Base-by-base conservation (phyloP, 176 grass and related monocot species). In the Eremochloa ophiuroides region DNA sequence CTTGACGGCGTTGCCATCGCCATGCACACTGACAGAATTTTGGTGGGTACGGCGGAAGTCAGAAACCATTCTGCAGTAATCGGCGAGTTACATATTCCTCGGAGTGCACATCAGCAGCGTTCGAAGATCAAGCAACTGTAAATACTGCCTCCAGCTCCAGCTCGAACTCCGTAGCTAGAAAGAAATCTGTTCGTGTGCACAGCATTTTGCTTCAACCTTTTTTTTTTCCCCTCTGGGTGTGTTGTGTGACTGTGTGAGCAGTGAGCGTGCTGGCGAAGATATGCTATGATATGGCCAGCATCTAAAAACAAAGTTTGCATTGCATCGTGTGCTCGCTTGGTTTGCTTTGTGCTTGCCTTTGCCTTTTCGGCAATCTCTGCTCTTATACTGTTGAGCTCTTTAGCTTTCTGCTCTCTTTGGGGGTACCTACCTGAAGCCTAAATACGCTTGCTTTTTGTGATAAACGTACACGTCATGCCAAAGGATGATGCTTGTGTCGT, bases 331-430 rank as follows among this genome's bases (percentile, higher is more conserved):
- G 51, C 51, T 31, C 50, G 47, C 66, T 73, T 62, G 79, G 70
- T 56, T 83, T 78, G 72, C 75, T 79, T 69, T 88, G 81, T 31
- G 62, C 47, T 62, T 61, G 31, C 60, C 39, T 70, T 89, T 78
- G 83, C 61, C 37, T 65, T 89, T 89, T 86, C 23, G 56, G 72
- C 12, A 43, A 82, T 65, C 66, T 78, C 66, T 18, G 62, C 38
- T 18, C 25, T 71, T 81, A 75, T 41, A 56, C 82, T 44, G 42
- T 81, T 29, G 3, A 6, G 4, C 31, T 69, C 78, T 66, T 73
- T 48, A 41, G 39, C 73, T 86, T 67, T 89, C 14, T 74, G 66
- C 20, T 58, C 55, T 48, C 67, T 69, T 69, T 80, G 46, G 40
- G 62, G 41, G 31, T 28, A 26, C 55, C 55, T 14, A 75, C 58